Evolutionary conservation across 305 asterid species (phyloP).

Genomic region (Galium porrigens): DNA sequence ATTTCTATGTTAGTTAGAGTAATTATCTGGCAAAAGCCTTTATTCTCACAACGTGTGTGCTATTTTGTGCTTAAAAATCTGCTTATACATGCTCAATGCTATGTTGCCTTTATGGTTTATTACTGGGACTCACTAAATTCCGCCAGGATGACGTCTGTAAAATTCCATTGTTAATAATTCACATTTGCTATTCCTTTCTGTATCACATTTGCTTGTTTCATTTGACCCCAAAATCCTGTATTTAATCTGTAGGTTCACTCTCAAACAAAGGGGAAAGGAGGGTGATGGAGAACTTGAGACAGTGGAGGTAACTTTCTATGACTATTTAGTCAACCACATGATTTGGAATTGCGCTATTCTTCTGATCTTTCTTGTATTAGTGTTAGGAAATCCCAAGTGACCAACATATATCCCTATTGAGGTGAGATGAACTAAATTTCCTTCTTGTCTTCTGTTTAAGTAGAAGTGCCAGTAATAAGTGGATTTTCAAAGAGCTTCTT

Average conservation of each 20-base stretch:
- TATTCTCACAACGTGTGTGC: too few species aligned
- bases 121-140: too few species aligned
- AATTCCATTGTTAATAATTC: not conserved
- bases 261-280: slow-evolving; percentile 27
- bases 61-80: too few species aligned
- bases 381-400: slow-evolving; percentile 38
- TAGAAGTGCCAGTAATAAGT: too few species aligned
- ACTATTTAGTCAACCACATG: slow-evolving; percentile 43
- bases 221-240: not conserved
- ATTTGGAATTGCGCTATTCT: slow-evolving; percentile 35
- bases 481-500: too few species aligned
- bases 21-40: too few species aligned
- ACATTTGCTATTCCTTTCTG: not conserved
- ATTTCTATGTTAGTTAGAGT: too few species aligned
- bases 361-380: slow-evolving; percentile 47
- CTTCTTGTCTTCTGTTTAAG: not conserved
- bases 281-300: slow-evolving; percentile 21
- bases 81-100: too few species aligned
- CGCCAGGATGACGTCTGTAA: too few species aligned
- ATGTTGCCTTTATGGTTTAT: too few species aligned
- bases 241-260: slow-evolving; percentile 25
- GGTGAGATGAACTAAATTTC: slow-evolving; percentile 20
- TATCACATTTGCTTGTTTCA: not conserved
- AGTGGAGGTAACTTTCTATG: slow-evolving; percentile 43
- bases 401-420: slow-evolving; percentile 44